Percentiles rank a stretch among this genome's conserved stretches.
These are phyloP conservation scores for Turritis glabra DNA, from an alignment of 345 rosid genomes.

Conservation along the genomic window DNA sequence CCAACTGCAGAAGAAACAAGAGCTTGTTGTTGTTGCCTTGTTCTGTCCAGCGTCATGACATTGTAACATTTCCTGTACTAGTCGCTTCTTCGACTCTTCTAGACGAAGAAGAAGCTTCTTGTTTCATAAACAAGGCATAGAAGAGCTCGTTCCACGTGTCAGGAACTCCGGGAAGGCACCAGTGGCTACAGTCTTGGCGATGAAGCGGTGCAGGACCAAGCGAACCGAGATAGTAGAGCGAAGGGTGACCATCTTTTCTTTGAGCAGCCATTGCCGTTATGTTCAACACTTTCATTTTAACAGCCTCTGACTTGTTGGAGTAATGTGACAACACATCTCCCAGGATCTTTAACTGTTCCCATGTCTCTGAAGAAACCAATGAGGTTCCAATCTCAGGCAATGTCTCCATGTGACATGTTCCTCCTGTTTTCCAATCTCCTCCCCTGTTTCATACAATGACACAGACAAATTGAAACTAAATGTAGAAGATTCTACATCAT, in stretches of 20 bases:
- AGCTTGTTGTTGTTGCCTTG: slow-evolving; percentile 17
- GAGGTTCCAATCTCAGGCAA: slow-evolving; percentile 56
- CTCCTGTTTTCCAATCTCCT: slow-evolving; percentile 52
- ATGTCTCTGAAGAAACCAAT: slow-evolving; percentile 41
- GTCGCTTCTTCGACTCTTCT: slow-evolving; percentile 2
- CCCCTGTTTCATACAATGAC: slow-evolving; percentile 45
- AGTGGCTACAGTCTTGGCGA: slow-evolving; percentile 87
- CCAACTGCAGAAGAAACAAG: background rate
- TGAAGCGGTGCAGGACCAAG: slow-evolving; percentile 55
- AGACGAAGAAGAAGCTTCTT: slow-evolving; percentile 24
- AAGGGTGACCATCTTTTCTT: slow-evolving; percentile 79
- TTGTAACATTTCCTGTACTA: slow-evolving; percentile 30
- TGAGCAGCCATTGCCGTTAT: slow-evolving; percentile 60
- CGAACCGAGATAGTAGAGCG: slow-evolving; percentile 58
- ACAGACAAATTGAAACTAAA: background rate
- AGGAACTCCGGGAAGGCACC: slow-evolving; percentile 85
- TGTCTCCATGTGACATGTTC: slow-evolving; percentile 61
- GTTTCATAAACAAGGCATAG: slow-evolving; percentile 39
- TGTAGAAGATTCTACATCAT: background rate
- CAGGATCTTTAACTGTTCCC: slow-evolving; percentile 39
- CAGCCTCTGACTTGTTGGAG: slow-evolving; percentile 36
- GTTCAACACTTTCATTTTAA: slow-evolving; percentile 52
- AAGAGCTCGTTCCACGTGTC: slow-evolving; percentile 42
- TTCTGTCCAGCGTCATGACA: slow-evolving; percentile 17
- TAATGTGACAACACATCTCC: slow-evolving; percentile 41